Conservation (phyloP, 768 basidiomycete species). For the Tylopilus felleus region DNA sequence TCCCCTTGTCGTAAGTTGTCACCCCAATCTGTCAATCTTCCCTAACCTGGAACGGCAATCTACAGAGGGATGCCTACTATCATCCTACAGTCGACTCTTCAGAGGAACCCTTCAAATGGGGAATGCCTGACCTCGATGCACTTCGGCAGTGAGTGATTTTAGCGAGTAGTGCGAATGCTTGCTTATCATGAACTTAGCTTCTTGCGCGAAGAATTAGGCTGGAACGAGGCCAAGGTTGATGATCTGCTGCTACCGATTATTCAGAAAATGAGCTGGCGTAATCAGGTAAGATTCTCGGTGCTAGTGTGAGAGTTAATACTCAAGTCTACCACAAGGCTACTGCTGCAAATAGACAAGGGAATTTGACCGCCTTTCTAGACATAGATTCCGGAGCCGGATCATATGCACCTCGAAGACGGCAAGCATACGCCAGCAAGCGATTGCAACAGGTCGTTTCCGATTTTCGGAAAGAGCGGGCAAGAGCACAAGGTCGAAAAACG, state of each 20-base stretch:
- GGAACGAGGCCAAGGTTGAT: constrained; percentile 81
- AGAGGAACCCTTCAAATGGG: constrained; percentile 95
- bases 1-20: constrained; percentile 69
- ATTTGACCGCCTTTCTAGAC: constrained; percentile 73
- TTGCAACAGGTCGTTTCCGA: constrained; percentile 84
- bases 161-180: constrained; percentile 8
- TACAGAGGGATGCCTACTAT: constrained; percentile 87
- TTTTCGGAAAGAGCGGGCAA: constrained; percentile 53
- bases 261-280: constrained; percentile 79
- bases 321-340: constrained; percentile 40
- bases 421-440: constrained; percentile 82
- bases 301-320: background rate
- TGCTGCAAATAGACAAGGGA: constrained; percentile 72
- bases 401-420: constrained; percentile 72
- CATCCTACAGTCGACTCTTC: constrained; percentile 88
- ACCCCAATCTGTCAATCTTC: constrained; percentile 6
- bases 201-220: constrained; percentile 73
- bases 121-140: constrained; percentile 91
- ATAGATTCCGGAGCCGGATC: constrained; percentile 63
- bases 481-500: constrained; percentile 13
- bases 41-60: background rate
- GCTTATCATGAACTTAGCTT: constrained; percentile 43
- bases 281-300: constrained; percentile 47
- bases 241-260: constrained; percentile 91
- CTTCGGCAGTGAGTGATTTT: constrained; percentile 63